Conservation (phyloP, 176 grass and related monocot species). For the Bolboschoenus planiculmis region DNA sequence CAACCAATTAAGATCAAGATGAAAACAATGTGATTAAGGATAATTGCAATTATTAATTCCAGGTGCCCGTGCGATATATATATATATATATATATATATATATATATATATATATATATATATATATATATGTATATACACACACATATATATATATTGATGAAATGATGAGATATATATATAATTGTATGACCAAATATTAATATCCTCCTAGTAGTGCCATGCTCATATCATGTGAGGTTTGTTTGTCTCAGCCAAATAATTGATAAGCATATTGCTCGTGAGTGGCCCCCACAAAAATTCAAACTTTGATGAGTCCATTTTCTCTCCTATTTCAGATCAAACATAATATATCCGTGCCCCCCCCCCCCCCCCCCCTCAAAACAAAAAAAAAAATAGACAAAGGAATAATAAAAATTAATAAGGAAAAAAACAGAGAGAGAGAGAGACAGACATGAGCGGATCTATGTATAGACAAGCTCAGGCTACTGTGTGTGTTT, state of each 20-base stretch:
- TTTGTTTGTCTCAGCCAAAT: constrained; percentile 9
- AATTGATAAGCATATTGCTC: constrained; percentile 5
- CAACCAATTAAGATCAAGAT: background rate
- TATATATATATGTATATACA: background rate
- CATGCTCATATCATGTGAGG: background rate
- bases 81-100: background rate
- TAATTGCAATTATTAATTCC: background rate
- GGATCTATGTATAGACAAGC: no score
- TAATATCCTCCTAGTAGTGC: background rate
- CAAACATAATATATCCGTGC: background rate
- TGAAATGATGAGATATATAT: background rate
- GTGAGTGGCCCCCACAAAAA: background rate
- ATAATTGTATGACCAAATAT: background rate
- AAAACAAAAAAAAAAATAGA: background rate
- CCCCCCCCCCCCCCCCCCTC: background rate
- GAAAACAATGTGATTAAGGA: background rate
- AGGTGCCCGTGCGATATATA: background rate
- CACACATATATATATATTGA: no score
- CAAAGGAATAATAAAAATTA: background rate
- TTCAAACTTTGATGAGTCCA: background rate
- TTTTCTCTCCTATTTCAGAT: background rate
- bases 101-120: background rate
- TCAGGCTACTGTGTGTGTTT: no score
- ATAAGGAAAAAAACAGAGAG: no score
- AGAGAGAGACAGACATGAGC: no score